These are phyloP conservation scores for Aspergillus intermedius DNA, from an alignment of 2,329 filamentous ascomycete genomes.

Conservation along the genomic window DNA sequence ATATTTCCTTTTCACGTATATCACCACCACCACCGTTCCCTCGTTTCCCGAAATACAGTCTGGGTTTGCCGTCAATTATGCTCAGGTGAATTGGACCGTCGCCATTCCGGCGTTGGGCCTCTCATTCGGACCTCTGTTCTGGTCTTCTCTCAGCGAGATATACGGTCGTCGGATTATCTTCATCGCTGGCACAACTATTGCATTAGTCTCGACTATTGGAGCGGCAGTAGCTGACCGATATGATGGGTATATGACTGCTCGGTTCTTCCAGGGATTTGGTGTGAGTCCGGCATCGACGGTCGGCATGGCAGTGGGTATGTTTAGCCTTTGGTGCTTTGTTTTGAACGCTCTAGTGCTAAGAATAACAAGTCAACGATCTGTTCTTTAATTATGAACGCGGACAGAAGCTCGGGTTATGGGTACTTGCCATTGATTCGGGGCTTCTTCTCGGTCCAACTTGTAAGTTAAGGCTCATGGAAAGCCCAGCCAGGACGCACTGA, in stretches of 20 bases:
- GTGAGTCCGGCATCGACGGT: constrained; percentile 50
- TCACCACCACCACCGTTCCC: constrained; percentile 52
- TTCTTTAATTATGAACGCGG: constrained; percentile 54
- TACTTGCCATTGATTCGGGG: constrained; percentile 50
- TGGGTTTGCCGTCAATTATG: constrained; percentile 40
- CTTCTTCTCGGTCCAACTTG: constrained; percentile 44
- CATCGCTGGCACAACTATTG: constrained; percentile 39
- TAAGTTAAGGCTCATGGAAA: constrained; percentile 16
- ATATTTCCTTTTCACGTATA: constrained; percentile 55
- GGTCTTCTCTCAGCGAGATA: constrained; percentile 46
- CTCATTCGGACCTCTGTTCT: constrained; percentile 46
- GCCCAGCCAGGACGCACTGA: not conserved
- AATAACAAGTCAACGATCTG: constrained; percentile 45
- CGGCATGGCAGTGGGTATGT: constrained; percentile 44
- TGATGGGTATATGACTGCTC: constrained; percentile 50
- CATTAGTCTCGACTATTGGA: constrained; percentile 38
- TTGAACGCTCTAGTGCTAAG: not conserved
- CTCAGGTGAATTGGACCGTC: constrained; percentile 51
- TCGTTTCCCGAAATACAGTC: constrained; percentile 47
- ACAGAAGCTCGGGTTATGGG: constrained; percentile 52
- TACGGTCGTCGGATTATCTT: constrained; percentile 49
- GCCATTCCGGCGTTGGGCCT: constrained; percentile 48
- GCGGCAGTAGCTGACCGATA: constrained; percentile 39
- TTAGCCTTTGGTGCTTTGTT: not conserved
- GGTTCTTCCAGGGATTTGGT: constrained; percentile 54